Base-by-base conservation (phyloP, 768 basidiomycete genomes). In the Mycena metata region DNA sequence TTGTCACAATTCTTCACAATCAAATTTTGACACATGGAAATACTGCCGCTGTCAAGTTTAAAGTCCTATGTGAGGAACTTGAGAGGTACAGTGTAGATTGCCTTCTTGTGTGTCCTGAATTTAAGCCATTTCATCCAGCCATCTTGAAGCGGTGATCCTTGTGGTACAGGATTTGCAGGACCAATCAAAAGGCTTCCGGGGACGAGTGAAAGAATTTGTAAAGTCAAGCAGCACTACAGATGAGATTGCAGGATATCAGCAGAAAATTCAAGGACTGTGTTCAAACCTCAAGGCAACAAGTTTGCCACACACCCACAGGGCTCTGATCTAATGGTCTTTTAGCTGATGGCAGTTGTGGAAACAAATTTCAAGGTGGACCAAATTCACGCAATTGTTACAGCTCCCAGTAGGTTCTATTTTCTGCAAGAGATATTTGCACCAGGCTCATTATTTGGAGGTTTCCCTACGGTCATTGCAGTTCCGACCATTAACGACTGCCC, bases 41-140 rank as follows among this genome's bases (percentile, higher is more conserved):
- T n/a, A n/a, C n/a, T n/a, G n/a, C n/a, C n/a, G n/a, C n/a, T n/a
- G n/a, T n/a, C n/a, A n/a, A n/a, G n/a, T n/a, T n/a, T n/a, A n/a
- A n/a, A n/a, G n/a, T n/a, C n/a, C n/a, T n/a, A n/a, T 64, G 63
- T 23, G 43, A 56, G 23, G 63, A 64, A 16, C 63, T 64, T 26
- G 54, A 64, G 12, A 46, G 24, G 63, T 57, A 54, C 19, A 33
- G 7, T 10, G 19, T 17, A 24, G n/a, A 19, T 43, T 57, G 41
- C 15, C 15, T 8, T 6, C 10, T 5, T 16, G 17, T 19, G n/a
- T 1, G 45, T 46, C 1, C 17, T 13, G 33, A 46, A 9, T 15
- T 4, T 30, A 46, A 8, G 47, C 17, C 30, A 26, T 4, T 30
- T 26, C 6, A 33, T 47, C n/a, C n/a, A 63, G 61, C 5, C 33